phyloP scores from a whole-genome alignment of 2,329 filamentous ascomycete genomes.

The Zarea fungicola region DNA sequence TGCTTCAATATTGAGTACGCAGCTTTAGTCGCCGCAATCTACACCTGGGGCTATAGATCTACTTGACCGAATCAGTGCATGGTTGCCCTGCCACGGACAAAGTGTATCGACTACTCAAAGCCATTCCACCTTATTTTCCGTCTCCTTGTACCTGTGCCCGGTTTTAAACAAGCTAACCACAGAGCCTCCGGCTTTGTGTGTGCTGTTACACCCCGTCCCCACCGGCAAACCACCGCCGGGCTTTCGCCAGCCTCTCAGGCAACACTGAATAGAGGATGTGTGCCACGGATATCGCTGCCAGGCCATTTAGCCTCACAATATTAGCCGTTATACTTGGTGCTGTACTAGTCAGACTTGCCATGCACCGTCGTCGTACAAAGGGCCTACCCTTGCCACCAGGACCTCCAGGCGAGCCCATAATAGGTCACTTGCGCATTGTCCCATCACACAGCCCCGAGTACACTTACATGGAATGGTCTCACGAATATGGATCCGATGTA shows the following conservation, averaged over 20 bases:
- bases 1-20: too few relatives aligned
- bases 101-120: too few relatives aligned
- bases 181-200: not conserved
- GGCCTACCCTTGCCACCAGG: constrained; percentile 26
- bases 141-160: too few relatives aligned
- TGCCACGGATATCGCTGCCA: not conserved
- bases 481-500: constrained; percentile 46
- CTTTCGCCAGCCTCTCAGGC: not conserved
- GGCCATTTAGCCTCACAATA: not conserved
- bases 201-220: not conserved
- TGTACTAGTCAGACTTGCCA: constrained; percentile 5
- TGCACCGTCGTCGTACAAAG: constrained; percentile 3
- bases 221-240: constrained; percentile 1
- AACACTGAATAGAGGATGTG: not conserved
- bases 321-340: constrained; percentile 3
- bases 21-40: not conserved
- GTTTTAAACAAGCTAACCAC: too few relatives aligned
- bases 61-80: too few relatives aligned
- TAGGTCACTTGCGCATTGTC: constrained; percentile 40
- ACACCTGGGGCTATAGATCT: not conserved
- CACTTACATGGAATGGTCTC: constrained; percentile 25
- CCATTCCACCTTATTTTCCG: too few relatives aligned
- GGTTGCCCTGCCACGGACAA: too few relatives aligned
- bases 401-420: constrained; percentile 31
- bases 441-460: constrained; percentile 29